Percentiles rank a stretch among this genome's conserved stretches.
phyloP scores from a whole-genome alignment of 1,284 basidiomycete genomes.

The Ceratobasidium sp. region DNA sequence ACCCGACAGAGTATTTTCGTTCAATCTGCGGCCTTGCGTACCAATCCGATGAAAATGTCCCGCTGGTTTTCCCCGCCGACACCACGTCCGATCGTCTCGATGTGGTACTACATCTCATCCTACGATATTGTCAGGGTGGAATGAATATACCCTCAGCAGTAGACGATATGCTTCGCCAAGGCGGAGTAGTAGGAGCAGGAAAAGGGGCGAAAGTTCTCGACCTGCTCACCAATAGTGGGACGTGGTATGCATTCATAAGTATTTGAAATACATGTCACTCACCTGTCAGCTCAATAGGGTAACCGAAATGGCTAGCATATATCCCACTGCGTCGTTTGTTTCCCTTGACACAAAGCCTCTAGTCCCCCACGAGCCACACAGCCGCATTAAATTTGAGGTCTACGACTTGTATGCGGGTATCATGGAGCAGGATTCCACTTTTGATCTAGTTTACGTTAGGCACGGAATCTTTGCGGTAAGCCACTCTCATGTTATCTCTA shows the following conservation, averaged over 20 bases:
- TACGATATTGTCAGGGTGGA: neutral
- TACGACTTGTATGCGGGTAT: constrained; percentile 29
- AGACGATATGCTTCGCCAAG: constrained; percentile 4
- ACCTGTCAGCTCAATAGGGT: neutral
- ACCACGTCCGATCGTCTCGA: constrained; percentile 20
- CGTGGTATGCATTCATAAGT: neutral
- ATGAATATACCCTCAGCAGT: neutral
- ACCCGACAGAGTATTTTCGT: constrained; percentile 17
- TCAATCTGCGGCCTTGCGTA: constrained; percentile 17
- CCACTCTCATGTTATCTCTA: neutral
- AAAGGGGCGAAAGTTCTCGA: constrained; percentile 9
- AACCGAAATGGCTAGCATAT: constrained; percentile 16
- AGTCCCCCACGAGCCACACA: constrained; percentile 1
- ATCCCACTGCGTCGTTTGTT: constrained; percentile 3
- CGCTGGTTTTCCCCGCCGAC: constrained; percentile 23
- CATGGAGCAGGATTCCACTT: constrained; percentile 4
- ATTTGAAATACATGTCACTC: neutral
- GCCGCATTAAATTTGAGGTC: constrained; percentile 19
- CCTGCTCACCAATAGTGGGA: constrained; percentile 17
- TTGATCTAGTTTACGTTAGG: constrained; percentile 29
- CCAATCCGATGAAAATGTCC: constrained; percentile 19
- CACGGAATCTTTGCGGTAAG: constrained; percentile 13
- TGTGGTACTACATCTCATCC: constrained; percentile 15
- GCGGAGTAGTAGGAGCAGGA: neutral
- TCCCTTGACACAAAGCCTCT: constrained; percentile 23